Base-by-base conservation (phyloP, 257 asterid genomes). In the Ballota nigra region DNA sequence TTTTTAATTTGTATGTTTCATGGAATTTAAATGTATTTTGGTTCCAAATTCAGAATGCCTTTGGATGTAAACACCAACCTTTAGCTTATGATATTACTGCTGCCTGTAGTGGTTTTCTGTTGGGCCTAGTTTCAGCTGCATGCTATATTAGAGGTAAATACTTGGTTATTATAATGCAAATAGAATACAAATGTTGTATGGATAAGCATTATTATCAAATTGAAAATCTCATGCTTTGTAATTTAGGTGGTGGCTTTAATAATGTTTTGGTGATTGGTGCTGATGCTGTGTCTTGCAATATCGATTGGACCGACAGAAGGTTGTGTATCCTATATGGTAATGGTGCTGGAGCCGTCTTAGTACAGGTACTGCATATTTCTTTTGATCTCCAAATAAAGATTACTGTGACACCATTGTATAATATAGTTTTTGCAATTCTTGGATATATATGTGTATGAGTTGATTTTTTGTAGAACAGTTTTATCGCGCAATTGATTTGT, bases 241-340 rank as follows among this genome's bases (percentile, higher is more conserved):
- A 31, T 72, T 77, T 84, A 73, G 97, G 98, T 45, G 97, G 98
- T 68, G 97, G 96, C 66, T 91, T 92, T 83, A 89, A 87, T 2
- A 95, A 89, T 73, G 99, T 95, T 79, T 91, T 95, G 75, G 98
- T 95, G 74, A 83, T 95, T 66, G 99, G 98, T 34, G 97, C 98
- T 12, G 98, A 95, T 87, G 92, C 96, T 47, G 88, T 95, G 38
- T 92, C 98, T 74, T 96, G 96, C 33, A 86, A 86, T 68, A 92
- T 88, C 61, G 99, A 95, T 74, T 95, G 98, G 99, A 86, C 89
- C 0, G 98, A 92, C 75, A 83, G 98, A 86, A 97, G 99, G 72
- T 88, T 96, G 0, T 92, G 98, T 78, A 89, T 95, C 69, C 97
- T 95, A 78, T 95, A 92, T 51, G 99, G 99, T 52, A 98, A 95